Evolutionary conservation across 1,139 yeast species (phyloP).

Genomic region (Taphrina pruni): DNA sequence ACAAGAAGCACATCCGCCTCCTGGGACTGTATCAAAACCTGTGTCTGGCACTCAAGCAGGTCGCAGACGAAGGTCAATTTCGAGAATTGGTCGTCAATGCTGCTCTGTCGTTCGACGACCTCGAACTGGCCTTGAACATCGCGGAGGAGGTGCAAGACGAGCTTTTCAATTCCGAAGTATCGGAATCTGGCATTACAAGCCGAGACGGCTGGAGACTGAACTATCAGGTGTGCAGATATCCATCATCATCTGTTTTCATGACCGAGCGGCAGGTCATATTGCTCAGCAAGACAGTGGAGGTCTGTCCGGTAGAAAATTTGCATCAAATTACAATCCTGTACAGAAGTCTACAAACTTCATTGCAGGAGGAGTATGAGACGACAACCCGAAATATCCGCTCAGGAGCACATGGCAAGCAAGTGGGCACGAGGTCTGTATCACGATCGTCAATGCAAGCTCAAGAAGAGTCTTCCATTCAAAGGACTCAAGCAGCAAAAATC

Average conservation of each 20-base stretch:
- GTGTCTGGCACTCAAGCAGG: slow-evolving; percentile 1
- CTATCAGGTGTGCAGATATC: slow-evolving; percentile 35
- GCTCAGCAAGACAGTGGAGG: slow-evolving; percentile 11
- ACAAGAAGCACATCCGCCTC: slow-evolving; percentile 19
- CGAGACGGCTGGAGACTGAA: slow-evolving; percentile 25
- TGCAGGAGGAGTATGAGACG: background rate
- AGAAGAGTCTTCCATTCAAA: background rate
- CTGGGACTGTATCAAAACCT: slow-evolving; percentile 29
- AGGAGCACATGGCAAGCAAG: too few relatives aligned
- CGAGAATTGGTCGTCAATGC: slow-evolving; percentile 32
- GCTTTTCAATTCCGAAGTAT: background rate
- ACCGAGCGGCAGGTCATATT: slow-evolving; percentile 7
- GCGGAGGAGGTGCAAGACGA: slow-evolving; percentile 19
- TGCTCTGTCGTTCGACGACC: slow-evolving; percentile 32
- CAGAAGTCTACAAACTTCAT: background rate
- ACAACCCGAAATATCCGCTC: background rate
- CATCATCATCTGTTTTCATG: slow-evolving; percentile 3
- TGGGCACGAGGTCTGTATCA: background rate
- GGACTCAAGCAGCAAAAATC: slow-evolving; percentile 8
- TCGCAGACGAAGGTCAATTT: background rate
- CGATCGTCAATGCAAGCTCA: background rate
- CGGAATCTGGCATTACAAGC: too few relatives aligned
- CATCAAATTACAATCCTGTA: slow-evolving; percentile 3
- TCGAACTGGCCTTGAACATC: slow-evolving; percentile 11
- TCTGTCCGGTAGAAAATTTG: slow-evolving; percentile 19